Conservation (phyloP, 768 basidiomycete species). For the Lactifluus volemus region DNA sequence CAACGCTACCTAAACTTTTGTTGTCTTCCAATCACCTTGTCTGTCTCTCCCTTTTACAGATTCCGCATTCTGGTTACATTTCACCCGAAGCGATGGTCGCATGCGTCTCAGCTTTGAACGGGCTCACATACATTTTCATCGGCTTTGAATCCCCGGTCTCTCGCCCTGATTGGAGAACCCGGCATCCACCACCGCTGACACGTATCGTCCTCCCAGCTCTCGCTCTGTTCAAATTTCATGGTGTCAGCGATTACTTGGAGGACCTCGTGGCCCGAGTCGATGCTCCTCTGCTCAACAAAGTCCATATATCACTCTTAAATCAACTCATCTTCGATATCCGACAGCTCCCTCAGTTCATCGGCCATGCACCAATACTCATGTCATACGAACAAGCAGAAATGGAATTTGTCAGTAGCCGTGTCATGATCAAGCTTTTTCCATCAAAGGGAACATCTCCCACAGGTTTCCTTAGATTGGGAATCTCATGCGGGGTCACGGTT, state of each 20-base stretch:
- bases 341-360: not conserved
- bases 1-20: not conserved
- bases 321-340: not conserved
- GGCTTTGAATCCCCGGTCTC: not conserved
- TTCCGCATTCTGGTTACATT: not conserved
- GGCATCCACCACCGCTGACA: not conserved
- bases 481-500: not conserved
- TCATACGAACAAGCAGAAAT: not conserved
- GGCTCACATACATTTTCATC: not conserved
- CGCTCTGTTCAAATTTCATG: not conserved
- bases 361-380: not conserved
- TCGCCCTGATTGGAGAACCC: not conserved
- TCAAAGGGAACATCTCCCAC: not conserved
- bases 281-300: not conserved
- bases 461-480: not conserved
- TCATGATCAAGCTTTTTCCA: too few relatives aligned
- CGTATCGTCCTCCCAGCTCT: not conserved
- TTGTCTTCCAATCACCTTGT: not conserved
- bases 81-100: not conserved
- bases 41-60: not conserved
- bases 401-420: not conserved
- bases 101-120: not conserved
- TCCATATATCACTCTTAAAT: not conserved
- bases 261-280: not conserved
- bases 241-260: not conserved